Percentiles rank a stretch among this genome's conserved stretches.
Conservation (phyloP, 768 basidiomycete species). For the Kwoniella sp. region DNA sequence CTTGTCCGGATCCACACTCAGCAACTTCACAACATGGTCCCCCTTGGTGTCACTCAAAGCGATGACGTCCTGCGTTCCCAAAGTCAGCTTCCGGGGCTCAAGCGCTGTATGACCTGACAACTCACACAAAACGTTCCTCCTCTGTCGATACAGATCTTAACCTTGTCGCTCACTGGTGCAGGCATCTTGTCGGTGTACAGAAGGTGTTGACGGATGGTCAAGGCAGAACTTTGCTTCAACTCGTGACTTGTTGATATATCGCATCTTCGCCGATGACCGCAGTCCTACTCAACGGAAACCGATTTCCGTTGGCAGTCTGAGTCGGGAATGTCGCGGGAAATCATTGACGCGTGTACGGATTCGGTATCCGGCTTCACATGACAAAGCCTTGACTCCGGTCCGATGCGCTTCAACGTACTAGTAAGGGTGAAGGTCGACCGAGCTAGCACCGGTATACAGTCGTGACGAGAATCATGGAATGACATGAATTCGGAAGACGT, state of each 20-base stretch:
- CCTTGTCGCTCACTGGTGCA: slow-evolving; percentile 30
- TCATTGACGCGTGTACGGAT: not conserved
- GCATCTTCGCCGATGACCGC: not conserved
- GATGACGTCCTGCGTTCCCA: slow-evolving; percentile 29
- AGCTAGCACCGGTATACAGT: too few relatives aligned
- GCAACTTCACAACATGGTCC: slow-evolving; percentile 30
- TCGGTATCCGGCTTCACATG: not conserved
- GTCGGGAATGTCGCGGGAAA: not conserved
- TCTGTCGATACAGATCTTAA: slow-evolving; percentile 36
- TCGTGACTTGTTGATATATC: not conserved
- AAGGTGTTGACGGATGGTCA: not conserved
- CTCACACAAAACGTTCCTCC: slow-evolving; percentile 90
- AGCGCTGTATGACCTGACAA: slow-evolving; percentile 61
- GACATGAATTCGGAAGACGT: not conserved
- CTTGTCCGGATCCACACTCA: slow-evolving; percentile 36
- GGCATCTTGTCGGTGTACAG: slow-evolving; percentile 24
- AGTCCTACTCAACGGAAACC: not conserved
- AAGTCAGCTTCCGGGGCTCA: slow-evolving; percentile 57
- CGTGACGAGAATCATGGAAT: too few relatives aligned
- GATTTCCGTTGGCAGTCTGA: not conserved
- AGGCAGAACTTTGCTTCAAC: not conserved
- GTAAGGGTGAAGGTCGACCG: too few relatives aligned
- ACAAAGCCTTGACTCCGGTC: not conserved
- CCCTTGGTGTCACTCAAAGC: slow-evolving; percentile 54
- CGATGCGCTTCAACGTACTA: too few relatives aligned